Base-by-base conservation (phyloP, 2,329 filamentous ascomycete genomes). In the Dothistroma pini region DNA sequence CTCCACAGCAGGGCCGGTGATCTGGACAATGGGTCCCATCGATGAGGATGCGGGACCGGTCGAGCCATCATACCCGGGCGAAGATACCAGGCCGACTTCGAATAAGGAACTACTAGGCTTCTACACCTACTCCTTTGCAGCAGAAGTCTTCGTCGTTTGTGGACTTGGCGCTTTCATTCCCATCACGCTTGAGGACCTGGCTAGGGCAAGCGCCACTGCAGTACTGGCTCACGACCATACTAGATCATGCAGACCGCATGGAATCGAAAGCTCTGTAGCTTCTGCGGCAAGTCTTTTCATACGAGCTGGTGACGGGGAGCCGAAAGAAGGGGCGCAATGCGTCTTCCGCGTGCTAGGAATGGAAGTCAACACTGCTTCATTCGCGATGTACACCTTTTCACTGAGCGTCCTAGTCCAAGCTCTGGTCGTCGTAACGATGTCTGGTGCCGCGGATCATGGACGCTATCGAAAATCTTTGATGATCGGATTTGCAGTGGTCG, bases 311-410 rank as follows among this genome's bases (percentile, higher is more conserved):
- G 34, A 50, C 41, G 44, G 58, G 16, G 31, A 53, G n/a, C 21
- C 51, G 10, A 21, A 11, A n/a, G 69, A 79, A 80, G 48, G 82
- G 81, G 54, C 65, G 4, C 91, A 96, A 74, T 99, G 95, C 72
- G 81, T 97, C 62, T 86, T 97, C 61, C 85, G 88, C 65, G 80
- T 97, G 5, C 79, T 96, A 25, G 93, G 93, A 6, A 75, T 89
- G 62, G 88, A 96, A 71, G 88, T 99, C 78, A 97, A 97, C 76
- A 97, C 93, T 0, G 93, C 93, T 38, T 96, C 90, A 75, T 97
- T 97, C 75, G 93, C 92, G 74, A 96, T 97, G 91, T 97, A 97
- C 77, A 97, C 92, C 1, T 99, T 99, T 76, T 96, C 92, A 60
- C 81, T 96, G 71, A 96, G 91, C 73, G 95, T 99, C 1, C 76